Conservation (phyloP, 2,329 filamentous ascomycete genomes). For the Stenocarpella maydis region DNA sequence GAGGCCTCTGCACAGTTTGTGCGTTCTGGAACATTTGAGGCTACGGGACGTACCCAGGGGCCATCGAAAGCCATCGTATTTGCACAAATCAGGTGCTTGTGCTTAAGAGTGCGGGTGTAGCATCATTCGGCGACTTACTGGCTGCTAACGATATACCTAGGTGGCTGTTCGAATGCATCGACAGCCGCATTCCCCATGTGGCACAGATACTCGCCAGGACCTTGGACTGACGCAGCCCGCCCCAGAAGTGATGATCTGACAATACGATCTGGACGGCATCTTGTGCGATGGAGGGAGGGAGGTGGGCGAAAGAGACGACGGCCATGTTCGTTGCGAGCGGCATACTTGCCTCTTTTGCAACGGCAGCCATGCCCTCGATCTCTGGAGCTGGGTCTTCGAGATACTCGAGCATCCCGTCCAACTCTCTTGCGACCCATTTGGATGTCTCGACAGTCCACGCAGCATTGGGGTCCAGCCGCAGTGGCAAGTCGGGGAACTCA, state of each 20-base stretch:
- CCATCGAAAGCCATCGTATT: too few species aligned
- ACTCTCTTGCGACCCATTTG: conserved; percentile 43
- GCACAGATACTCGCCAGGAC: conserved; percentile 48
- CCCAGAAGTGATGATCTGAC: conserved; percentile 55
- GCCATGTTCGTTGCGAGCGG: conserved; percentile 54
- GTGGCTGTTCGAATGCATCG: conserved; percentile 55
- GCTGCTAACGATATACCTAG: conserved; percentile 52
- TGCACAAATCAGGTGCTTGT: too few species aligned
- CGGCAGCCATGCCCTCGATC: conserved; percentile 53
- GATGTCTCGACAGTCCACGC: conserved; percentile 51
- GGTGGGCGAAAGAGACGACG: conserved; percentile 50
- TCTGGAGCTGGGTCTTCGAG: conserved; percentile 51
- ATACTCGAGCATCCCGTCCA: conserved; percentile 47
- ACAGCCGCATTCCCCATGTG: conserved; percentile 51
- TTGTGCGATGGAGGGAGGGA: conserved; percentile 48
- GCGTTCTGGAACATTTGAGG: background rate
- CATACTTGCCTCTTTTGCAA: conserved; percentile 50
- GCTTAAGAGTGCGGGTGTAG: accelerated
- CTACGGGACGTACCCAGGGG: too few species aligned
- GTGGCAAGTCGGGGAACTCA: conserved; percentile 48
- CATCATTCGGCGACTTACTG: conserved; percentile 33
- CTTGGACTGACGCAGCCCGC: conserved; percentile 51
- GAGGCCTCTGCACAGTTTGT: accelerated
- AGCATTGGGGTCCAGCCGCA: conserved; percentile 50
- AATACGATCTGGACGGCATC: conserved; percentile 51